These are phyloP conservation scores for Pisolithus thermaeus DNA, from an alignment of 1,284 basidiomycete species.

Conservation along the genomic window DNA sequence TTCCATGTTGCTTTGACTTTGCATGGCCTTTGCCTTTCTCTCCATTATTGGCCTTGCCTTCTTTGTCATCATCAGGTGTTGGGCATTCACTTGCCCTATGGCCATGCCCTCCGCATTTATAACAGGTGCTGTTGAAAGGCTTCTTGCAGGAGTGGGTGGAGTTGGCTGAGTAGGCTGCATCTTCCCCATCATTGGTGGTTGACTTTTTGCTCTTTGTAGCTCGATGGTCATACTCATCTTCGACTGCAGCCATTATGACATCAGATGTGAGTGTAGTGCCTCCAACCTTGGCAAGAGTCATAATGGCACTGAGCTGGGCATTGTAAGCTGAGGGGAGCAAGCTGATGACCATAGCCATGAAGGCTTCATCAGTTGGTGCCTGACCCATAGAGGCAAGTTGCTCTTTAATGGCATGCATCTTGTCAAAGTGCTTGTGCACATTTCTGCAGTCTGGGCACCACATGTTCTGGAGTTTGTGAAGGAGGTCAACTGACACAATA, in stretches of 20 bases:
- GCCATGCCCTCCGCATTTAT: not conserved
- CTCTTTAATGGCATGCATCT: constrained; percentile 12
- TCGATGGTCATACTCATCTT: not conserved
- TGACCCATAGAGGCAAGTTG: constrained; percentile 17
- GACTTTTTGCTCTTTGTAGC: not conserved
- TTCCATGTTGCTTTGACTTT: not conserved
- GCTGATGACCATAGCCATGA: not conserved
- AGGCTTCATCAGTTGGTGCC: constrained; percentile 10
- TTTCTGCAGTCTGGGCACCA: constrained; percentile 13
- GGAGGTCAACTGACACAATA: constrained; percentile 12
- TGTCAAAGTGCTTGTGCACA: constrained; percentile 14
- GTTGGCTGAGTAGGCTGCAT: not conserved
- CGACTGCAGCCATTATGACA: not conserved
- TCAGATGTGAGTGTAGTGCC: not conserved
- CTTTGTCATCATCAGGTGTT: not conserved
- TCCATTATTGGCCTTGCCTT: not conserved
- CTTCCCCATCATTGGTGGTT: not conserved
- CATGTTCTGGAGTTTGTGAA: constrained; percentile 12
- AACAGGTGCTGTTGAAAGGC: no score
- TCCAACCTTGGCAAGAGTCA: not conserved
- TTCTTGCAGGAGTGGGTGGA: not conserved
- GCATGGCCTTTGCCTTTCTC: not conserved
- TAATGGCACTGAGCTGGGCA: not conserved
- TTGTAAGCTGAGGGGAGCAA: not conserved
- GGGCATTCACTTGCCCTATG: not conserved